Conservation (phyloP, 1,139 yeast species). For the Yamadazyma kanchanaburiensis region DNA sequence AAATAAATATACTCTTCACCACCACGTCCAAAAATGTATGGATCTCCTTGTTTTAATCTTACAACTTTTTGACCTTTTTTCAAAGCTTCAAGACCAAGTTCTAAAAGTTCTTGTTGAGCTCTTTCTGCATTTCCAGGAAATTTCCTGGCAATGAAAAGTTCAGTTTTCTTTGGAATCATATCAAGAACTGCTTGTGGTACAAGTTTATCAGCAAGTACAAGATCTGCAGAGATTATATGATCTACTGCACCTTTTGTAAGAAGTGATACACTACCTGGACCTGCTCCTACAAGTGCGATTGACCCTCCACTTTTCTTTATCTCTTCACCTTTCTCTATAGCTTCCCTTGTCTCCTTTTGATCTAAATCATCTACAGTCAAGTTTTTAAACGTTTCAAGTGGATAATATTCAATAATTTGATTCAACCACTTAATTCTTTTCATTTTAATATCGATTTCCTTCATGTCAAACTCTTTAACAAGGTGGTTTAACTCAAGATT, state of each 20-base stretch:
- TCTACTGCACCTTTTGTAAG: conserved; percentile 83
- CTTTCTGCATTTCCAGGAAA: conserved; percentile 96
- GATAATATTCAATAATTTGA: conserved; percentile 90
- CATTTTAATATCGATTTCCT: conserved; percentile 47
- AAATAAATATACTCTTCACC: conserved; percentile 86
- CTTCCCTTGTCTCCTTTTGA: conserved; percentile 4
- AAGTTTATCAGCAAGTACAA: conserved; percentile 83
- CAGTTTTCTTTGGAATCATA: conserved; percentile 69
- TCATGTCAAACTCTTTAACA: conserved; percentile 58
- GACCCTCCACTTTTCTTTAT: conserved; percentile 33
- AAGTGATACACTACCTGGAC: conserved; percentile 86
- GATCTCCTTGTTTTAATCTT: conserved; percentile 94
- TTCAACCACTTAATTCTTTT: conserved; percentile 81
- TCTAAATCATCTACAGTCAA: conserved; percentile 55
- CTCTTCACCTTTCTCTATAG: not conserved
- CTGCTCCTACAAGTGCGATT: conserved; percentile 85
- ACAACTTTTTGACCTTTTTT: conserved; percentile 73
- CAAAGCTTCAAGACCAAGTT: conserved; percentile 65
- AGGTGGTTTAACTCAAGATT: conserved; percentile 51
- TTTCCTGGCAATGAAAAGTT: conserved; percentile 82
- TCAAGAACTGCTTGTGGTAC: conserved; percentile 88
- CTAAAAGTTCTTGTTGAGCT: conserved; percentile 82
- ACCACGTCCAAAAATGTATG: conserved; percentile 95
- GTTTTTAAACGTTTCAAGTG: conserved; percentile 59
- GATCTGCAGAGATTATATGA: conserved; percentile 78